Percentiles rank a stretch among this genome's conserved stretches.
These are phyloP conservation scores for Ambrosiella xylebori DNA, from an alignment of 2,329 filamentous ascomycete genomes.

Conservation along the genomic window DNA sequence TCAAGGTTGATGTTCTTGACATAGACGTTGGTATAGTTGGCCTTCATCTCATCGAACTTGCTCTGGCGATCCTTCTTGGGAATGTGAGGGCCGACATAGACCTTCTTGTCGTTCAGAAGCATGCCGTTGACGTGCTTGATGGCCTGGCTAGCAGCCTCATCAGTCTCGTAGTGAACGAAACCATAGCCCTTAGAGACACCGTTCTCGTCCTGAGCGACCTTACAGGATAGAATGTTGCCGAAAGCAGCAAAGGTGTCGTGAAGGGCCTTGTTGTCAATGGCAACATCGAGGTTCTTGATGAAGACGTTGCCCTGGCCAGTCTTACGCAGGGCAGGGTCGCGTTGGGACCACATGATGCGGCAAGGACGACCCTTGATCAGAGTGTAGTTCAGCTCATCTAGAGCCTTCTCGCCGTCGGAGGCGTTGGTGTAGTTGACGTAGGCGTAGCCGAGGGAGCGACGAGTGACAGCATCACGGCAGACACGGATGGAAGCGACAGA, in stretches of 20 bases:
- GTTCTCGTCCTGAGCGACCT: slow-evolving; percentile 94
- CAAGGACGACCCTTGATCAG: slow-evolving; percentile 96
- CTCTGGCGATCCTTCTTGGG: slow-evolving; percentile 99
- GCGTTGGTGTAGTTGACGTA: slow-evolving; percentile 99
- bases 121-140: slow-evolving; percentile 99
- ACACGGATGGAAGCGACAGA: slow-evolving; percentile 98
- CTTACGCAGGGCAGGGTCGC: slow-evolving; percentile 96
- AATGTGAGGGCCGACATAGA: slow-evolving; percentile 97
- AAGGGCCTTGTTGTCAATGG: slow-evolving; percentile 99
- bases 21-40: slow-evolving; percentile 99
- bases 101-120: slow-evolving; percentile 99
- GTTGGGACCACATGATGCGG: slow-evolving; percentile 99
- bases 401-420: slow-evolving; percentile 85
- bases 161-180: slow-evolving; percentile 99
- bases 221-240: slow-evolving; percentile 98
- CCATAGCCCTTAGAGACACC: slow-evolving; percentile 97
- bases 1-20: slow-evolving; percentile 92
- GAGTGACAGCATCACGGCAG: slow-evolving; percentile 96
- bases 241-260: slow-evolving; percentile 99
- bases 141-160: slow-evolving; percentile 86
- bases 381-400: slow-evolving; percentile 99
- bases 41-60: slow-evolving; percentile 99
- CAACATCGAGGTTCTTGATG: slow-evolving; percentile 98
- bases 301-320: slow-evolving; percentile 98
- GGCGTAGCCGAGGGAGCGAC: slow-evolving; percentile 94